A percentile compares a stretch with the other conserved stretches of the same genome.
Evolutionary conservation across 2,329 filamentous ascomycete genomes (phyloP).

Genomic region (Anthostomella pinea): DNA sequence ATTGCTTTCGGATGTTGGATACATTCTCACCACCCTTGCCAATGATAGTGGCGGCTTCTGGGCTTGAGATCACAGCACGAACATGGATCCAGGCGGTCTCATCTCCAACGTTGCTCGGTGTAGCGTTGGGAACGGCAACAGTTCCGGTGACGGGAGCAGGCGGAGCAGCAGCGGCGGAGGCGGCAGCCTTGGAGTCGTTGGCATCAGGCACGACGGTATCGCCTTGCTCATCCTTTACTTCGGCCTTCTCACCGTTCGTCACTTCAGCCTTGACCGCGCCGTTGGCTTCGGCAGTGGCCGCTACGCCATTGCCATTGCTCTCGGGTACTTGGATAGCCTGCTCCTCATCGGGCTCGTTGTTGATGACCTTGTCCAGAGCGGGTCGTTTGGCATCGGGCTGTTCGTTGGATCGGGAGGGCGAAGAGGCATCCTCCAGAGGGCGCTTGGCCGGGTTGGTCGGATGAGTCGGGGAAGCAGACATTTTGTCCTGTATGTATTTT

Average conservation of each 20-base stretch:
- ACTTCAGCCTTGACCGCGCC: constrained; percentile 42
- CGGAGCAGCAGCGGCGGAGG: constrained; percentile 34
- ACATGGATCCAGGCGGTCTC: constrained; percentile 97
- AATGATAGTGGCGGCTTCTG: constrained; percentile 95
- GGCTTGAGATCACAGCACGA: constrained; percentile 93
- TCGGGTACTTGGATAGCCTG: constrained; percentile 40
- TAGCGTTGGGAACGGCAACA: constrained; percentile 32
- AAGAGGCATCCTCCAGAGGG: constrained; percentile 94
- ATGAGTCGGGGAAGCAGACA: constrained; percentile 69
- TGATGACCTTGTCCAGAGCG: constrained; percentile 87
- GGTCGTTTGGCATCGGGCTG: constrained; percentile 97
- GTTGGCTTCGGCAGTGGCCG: constrained; percentile 45
- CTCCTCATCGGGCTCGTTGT: constrained; percentile 50
- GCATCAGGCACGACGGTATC: constrained; percentile 69
- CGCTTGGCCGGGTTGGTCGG: constrained; percentile 79
- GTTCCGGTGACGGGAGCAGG: constrained; percentile 35
- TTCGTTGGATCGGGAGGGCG: constrained; percentile 84
- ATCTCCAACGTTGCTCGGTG: constrained; percentile 64
- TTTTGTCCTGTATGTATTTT: constrained; percentile 47
- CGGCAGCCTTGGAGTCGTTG: constrained; percentile 51
- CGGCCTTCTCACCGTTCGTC: constrained; percentile 49
- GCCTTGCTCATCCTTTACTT: constrained; percentile 57
- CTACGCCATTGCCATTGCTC: constrained; percentile 36
- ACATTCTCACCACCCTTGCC: constrained; percentile 99
- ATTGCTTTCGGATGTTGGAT: constrained; percentile 90